phyloP scores from a whole-genome alignment of 1,284 basidiomycete species.

The Fomitopsis betulina region DNA sequence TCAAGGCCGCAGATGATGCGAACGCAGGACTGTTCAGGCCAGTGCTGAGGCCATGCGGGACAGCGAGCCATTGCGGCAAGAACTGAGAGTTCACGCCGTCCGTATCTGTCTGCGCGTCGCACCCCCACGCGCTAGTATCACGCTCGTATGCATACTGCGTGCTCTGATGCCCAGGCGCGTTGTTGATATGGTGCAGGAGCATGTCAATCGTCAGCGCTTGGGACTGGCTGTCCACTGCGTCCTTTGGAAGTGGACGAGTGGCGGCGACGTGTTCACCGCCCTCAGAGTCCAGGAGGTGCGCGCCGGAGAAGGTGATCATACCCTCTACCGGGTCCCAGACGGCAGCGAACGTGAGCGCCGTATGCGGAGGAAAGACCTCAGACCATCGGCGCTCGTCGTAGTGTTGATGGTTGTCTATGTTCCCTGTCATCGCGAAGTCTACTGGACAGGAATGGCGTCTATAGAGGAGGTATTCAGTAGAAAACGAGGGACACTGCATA shows the following conservation, averaged over 20 bases:
- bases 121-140: not conserved
- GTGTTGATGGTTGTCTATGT: constrained; percentile 3
- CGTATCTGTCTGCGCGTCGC: constrained; percentile 22
- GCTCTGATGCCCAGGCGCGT: constrained; percentile 8
- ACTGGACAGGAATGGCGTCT: not conserved
- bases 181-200: constrained; percentile 3
- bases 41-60: constrained; percentile 16
- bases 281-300: constrained; percentile 37
- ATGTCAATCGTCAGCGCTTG: constrained; percentile 36
- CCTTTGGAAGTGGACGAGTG: constrained; percentile 15
- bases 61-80: constrained; percentile 9
- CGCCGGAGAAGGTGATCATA: constrained; percentile 50
- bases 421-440: not conserved
- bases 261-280: constrained; percentile 18
- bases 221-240: constrained; percentile 29
- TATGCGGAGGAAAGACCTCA: constrained; percentile 48
- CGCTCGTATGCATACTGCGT: not conserved
- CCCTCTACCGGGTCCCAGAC: constrained; percentile 55
- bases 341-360: constrained; percentile 53
- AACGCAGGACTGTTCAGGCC: constrained; percentile 18
- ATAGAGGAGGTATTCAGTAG: not conserved
- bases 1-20: constrained; percentile 21
- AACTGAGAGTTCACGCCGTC: constrained; percentile 25
- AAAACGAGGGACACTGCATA: not conserved
- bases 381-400: constrained; percentile 42